These are phyloP conservation scores for Ephemerocybe angulata DNA, from an alignment of 768 basidiomycete genomes.

Conservation along the genomic window DNA sequence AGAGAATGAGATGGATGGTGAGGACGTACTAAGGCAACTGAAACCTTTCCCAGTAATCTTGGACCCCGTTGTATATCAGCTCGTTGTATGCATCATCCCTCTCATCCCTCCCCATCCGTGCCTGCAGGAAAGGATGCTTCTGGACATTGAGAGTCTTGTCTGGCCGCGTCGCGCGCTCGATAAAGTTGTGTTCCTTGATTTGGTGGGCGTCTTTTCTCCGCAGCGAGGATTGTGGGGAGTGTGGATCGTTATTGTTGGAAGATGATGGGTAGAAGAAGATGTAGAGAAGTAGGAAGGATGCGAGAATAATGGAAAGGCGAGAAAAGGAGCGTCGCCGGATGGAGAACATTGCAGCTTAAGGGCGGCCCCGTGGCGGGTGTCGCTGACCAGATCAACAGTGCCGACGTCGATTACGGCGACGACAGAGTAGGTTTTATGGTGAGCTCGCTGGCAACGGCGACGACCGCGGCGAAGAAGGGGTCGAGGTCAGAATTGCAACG, in stretches of 20 bases:
- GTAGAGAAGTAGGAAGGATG: constrained; percentile 33
- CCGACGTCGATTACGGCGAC: too few species aligned
- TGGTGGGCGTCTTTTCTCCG: constrained; percentile 19
- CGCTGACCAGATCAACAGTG: too few species aligned
- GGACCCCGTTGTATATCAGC: constrained; percentile 70
- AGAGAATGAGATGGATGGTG: too few species aligned
- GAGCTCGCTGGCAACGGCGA: background rate
- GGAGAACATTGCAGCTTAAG: background rate
- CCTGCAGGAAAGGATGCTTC: constrained; percentile 83
- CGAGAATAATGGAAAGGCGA: constrained; percentile 34
- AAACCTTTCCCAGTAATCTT: constrained; percentile 90
- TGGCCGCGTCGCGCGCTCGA: constrained; percentile 50
- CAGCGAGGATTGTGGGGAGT: background rate
- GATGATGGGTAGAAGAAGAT: constrained; percentile 36
- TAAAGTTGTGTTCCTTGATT: constrained; percentile 50
- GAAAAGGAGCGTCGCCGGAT: constrained; percentile 23
- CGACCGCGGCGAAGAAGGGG: background rate
- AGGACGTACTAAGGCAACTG: constrained; percentile 82
- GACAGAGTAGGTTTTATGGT: too few species aligned
- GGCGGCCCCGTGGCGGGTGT: too few species aligned
- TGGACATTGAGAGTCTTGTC: constrained; percentile 88
- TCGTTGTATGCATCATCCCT: constrained; percentile 75
- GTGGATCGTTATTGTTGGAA: constrained; percentile 21
- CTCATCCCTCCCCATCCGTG: constrained; percentile 83
- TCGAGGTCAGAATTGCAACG: background rate